Evolutionary conservation across 2,329 filamentous ascomycete genomes (phyloP), one percentile per base, ranked within the genome.

Genomic region (Malbranchea cinnamomea): DNA sequence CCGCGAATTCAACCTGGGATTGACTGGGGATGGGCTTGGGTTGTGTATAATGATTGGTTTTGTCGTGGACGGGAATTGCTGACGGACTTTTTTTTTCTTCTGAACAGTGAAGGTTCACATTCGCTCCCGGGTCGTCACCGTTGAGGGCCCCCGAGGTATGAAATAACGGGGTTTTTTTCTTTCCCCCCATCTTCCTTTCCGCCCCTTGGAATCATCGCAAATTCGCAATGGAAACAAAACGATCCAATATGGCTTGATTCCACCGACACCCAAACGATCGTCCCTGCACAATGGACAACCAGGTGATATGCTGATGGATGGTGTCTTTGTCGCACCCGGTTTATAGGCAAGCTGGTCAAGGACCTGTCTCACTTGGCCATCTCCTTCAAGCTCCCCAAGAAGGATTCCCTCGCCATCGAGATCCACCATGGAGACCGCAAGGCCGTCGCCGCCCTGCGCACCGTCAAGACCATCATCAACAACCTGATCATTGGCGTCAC

Each of bases 401-500:
- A 80, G 69, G 71, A 80, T 64, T 57, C 79, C 52, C 85, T 98
- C 71, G 78, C 80, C 57, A 94, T 98, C 58, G 84, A 94, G 70
- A 80, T 98, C 59, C 91, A 98, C 78, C 89, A 98, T 67, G 89
- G 89, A 61, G 73, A 72, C 58, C 83, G 89, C 68, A 98, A 98
- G 78, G 87, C 83, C 62, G 80, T 98, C 59, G 89, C 89, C 57
- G 82, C 87, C 50, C 84, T 98, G 65, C 84, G 89, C 55, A 98
- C 89, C 56, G 89, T 98, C 68, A 83, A 84, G 59, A 87, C 87
- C 46, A 65, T 95, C 66, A 92, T 98, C 74, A 82, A 91, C 75
- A 98, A 98, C 79, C 63, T 98, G 68, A 81, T 98, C 65, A 77
- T 85, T 54, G 89, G 89, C 64, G 89, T 98, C 48, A 98, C 89